Percentiles rank a stretch among this genome's conserved stretches.
Evolutionary conservation across 768 basidiomycete species (phyloP).

Genomic region (Porpolomopsis calyptriformis): DNA sequence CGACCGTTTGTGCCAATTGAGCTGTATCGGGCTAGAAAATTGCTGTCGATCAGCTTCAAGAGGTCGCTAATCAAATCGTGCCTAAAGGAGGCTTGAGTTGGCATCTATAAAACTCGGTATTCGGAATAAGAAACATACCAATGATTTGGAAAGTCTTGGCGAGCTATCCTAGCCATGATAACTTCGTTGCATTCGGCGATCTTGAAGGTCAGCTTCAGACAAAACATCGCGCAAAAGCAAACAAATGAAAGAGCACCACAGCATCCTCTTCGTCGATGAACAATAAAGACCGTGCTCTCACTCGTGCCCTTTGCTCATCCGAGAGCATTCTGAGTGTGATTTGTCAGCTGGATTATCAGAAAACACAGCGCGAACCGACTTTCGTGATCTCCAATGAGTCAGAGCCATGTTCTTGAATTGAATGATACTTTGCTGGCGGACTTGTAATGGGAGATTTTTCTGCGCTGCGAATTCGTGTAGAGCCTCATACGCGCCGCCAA

Average conservation of each 20-base stretch:
- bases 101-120: slow-evolving; percentile 1
- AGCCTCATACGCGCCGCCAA: slow-evolving; percentile 60
- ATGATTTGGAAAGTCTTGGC: slow-evolving; percentile 60
- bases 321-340: slow-evolving; percentile 51
- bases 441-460: slow-evolving; percentile 43
- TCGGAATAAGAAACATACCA: slow-evolving; percentile 39
- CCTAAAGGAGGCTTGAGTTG: slow-evolving; percentile 29
- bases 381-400: slow-evolving; percentile 68
- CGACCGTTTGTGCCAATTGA: slow-evolving; percentile 30
- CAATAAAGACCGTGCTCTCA: slow-evolving; percentile 51
- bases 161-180: slow-evolving; percentile 66
- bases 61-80: slow-evolving; percentile 47
- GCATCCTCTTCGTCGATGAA: slow-evolving; percentile 75
- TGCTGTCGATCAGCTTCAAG: slow-evolving; percentile 41
- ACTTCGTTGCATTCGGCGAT: slow-evolving; percentile 71
- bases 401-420: slow-evolving; percentile 80
- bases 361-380: slow-evolving; percentile 32
- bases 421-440: slow-evolving; percentile 76
- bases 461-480: slow-evolving; percentile 66
- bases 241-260: slow-evolving; percentile 42
- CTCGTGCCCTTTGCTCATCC: slow-evolving; percentile 54
- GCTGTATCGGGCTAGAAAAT: slow-evolving; percentile 40
- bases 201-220: slow-evolving; percentile 27
- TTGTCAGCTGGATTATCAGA: slow-evolving; percentile 8
- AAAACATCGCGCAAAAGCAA: slow-evolving; percentile 4